These are phyloP conservation scores for Saprolegnia parasitica DNA, from an alignment of 352 stramenopile genomes.

Conservation along the genomic window DNA sequence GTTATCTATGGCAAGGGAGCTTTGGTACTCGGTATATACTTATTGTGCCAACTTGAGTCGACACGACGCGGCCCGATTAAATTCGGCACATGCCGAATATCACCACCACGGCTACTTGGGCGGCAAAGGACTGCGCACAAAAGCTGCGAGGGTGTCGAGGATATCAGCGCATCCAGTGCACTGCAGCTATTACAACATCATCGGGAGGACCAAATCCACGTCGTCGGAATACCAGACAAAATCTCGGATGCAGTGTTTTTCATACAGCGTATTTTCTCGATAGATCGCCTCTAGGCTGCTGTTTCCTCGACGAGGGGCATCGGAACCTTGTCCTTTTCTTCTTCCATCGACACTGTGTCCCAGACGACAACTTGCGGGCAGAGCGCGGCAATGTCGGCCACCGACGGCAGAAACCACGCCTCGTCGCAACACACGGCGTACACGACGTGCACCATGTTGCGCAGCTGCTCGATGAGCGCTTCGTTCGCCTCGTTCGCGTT, in stretches of 20 bases:
- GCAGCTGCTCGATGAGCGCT: slow-evolving; percentile 17
- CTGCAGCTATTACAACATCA: too few species aligned
- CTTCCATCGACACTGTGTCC: neutral
- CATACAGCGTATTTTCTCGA: too few species aligned
- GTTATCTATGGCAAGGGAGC: too few species aligned
- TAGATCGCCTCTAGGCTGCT: too few species aligned
- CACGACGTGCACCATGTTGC: slow-evolving; percentile 23
- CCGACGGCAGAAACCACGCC: slow-evolving; percentile 15
- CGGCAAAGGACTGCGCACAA: too few species aligned
- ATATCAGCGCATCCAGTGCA: too few species aligned
- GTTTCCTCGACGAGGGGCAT: neutral
- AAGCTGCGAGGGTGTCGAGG: too few species aligned
- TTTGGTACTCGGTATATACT: too few species aligned
- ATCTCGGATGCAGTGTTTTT: too few species aligned
- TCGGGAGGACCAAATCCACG: too few species aligned
- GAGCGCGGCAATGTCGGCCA: neutral
- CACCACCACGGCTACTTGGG: neutral
- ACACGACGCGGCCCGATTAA: neutral
- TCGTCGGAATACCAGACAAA: too few species aligned
- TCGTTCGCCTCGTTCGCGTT: neutral
- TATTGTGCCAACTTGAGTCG: too few species aligned
- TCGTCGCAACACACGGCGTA: neutral
- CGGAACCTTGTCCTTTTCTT: neutral
- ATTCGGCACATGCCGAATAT: neutral
- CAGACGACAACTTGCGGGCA: slow-evolving; percentile 10